Percentiles rank a stretch among this genome's conserved stretches.
Evolutionary conservation across 2,329 filamentous ascomycete genomes (phyloP).

Genomic region (Chaetomium olivaceum): DNA sequence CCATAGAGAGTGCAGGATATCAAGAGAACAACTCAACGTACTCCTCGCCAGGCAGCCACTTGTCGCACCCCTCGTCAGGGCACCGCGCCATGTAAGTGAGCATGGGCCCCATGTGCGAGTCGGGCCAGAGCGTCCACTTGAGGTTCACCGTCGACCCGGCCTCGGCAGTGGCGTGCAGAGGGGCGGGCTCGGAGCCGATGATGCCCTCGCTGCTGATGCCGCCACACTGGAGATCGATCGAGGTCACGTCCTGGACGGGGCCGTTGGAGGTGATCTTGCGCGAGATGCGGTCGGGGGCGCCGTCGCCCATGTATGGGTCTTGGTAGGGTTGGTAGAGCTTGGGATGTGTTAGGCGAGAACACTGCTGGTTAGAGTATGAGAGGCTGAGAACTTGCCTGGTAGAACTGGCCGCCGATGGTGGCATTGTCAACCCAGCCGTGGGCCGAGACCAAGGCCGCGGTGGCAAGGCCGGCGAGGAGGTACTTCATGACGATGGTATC

Average conservation of each 20-base stretch:
- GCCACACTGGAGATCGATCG: constrained; percentile 38
- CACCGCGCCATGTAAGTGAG: constrained; percentile 62
- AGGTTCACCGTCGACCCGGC: constrained; percentile 55
- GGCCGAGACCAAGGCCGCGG: constrained; percentile 35
- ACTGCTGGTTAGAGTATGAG: neutral
- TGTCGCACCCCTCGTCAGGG: constrained; percentile 51
- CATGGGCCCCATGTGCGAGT: constrained; percentile 53
- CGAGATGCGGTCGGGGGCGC: constrained; percentile 51
- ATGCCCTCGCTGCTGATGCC: constrained; percentile 11
- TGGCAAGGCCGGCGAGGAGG: constrained; percentile 5
- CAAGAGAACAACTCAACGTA: constrained; percentile 26
- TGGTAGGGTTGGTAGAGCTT: constrained; percentile 24
- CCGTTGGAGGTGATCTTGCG: constrained; percentile 58
- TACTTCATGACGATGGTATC: constrained; percentile 8
- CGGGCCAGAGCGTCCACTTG: constrained; percentile 54
- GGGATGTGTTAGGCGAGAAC: neutral
- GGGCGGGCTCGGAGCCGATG: constrained; percentile 51
- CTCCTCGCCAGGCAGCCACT: constrained; percentile 48
- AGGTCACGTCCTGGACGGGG: constrained; percentile 54
- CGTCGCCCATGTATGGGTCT: constrained; percentile 25
- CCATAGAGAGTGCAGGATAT: no score
- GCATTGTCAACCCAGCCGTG: constrained; percentile 51
- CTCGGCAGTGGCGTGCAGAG: constrained; percentile 52
- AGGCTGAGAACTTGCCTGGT: constrained; percentile 32
- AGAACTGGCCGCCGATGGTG: constrained; percentile 43